A percentile compares a stretch with the other conserved stretches of the same genome.
Conservation (phyloP, 2,329 filamentous ascomycete species). For the Didymella exigua region DNA sequence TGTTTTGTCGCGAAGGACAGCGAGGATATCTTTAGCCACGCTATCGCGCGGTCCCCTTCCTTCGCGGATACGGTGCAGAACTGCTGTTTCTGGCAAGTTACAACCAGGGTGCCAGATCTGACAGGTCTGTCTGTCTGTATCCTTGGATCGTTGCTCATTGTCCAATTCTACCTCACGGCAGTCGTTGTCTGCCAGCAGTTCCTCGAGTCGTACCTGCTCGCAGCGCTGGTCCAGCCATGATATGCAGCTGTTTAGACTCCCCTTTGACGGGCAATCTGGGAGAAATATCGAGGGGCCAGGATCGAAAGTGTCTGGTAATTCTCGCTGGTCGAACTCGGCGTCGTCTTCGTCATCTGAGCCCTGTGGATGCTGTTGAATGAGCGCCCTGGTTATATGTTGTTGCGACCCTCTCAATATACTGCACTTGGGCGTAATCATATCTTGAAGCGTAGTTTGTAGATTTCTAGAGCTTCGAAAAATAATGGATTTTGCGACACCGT, state of each 20-base stretch:
- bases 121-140: background rate
- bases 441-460: background rate
- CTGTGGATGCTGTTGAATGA: background rate
- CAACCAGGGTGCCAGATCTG: background rate
- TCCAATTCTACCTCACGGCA: background rate
- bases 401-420: background rate
- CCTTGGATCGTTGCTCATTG: background rate
- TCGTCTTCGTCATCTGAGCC: background rate
- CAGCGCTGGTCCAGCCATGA: slow-evolving; percentile 16
- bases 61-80: background rate
- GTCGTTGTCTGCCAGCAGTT: background rate
- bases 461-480: too few relatives aligned
- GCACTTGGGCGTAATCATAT: background rate
- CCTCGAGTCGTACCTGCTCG: slow-evolving; percentile 16
- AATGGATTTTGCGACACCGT: too few relatives aligned
- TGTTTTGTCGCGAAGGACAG: background rate
- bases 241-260: background rate
- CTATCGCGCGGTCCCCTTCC: background rate
- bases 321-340: background rate
- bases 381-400: background rate
- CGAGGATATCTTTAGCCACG: slow-evolving; percentile 23
- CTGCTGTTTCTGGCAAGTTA: background rate
- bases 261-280: background rate
- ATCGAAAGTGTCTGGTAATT: background rate
- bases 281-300: background rate